phyloP scores from a whole-genome alignment of 1,139 yeast species.

The Saccharomyces hybrid region DNA sequence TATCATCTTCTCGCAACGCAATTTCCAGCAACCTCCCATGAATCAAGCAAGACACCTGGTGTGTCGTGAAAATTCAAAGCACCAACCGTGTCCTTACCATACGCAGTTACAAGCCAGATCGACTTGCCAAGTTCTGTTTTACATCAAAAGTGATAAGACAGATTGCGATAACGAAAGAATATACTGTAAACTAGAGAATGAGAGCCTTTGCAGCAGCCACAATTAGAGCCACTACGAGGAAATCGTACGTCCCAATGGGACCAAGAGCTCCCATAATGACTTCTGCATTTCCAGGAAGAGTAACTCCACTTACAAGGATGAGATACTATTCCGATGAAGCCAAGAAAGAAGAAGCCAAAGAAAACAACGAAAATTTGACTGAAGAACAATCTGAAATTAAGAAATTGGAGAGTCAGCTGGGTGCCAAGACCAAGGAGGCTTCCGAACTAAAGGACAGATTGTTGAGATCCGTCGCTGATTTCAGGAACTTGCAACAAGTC shows the following conservation, averaged over 20 bases:
- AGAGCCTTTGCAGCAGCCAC: conserved; percentile 7
- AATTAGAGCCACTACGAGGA: not conserved
- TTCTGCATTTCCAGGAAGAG: not conserved
- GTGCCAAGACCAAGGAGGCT: conserved; percentile 66
- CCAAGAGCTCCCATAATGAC: not conserved
- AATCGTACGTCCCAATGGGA: not conserved
- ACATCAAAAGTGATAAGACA: not conserved
- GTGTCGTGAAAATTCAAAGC: not conserved
- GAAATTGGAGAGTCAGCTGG: conserved; percentile 49
- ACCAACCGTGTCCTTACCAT: not conserved
- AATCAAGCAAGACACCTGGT: not conserved
- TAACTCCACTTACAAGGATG: not conserved
- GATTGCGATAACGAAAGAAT: not conserved
- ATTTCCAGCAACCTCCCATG: not conserved
- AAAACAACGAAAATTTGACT: conserved; percentile 9
- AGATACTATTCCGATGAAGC: conserved; percentile 24
- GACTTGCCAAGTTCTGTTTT: not conserved
- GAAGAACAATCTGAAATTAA: conserved; percentile 27
- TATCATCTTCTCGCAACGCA: not conserved
- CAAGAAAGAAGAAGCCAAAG: conserved; percentile 8
- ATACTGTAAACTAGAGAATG: conserved; percentile 2
- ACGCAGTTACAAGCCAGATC: not conserved
- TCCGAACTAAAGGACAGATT: conserved; percentile 80
- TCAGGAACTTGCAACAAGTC: conserved; percentile 86
- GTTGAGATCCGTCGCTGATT: conserved; percentile 82